These are phyloP conservation scores for Penicillium mononematosum DNA, from an alignment of 495 filamentous ascomycete genomes.

Conservation along the genomic window DNA sequence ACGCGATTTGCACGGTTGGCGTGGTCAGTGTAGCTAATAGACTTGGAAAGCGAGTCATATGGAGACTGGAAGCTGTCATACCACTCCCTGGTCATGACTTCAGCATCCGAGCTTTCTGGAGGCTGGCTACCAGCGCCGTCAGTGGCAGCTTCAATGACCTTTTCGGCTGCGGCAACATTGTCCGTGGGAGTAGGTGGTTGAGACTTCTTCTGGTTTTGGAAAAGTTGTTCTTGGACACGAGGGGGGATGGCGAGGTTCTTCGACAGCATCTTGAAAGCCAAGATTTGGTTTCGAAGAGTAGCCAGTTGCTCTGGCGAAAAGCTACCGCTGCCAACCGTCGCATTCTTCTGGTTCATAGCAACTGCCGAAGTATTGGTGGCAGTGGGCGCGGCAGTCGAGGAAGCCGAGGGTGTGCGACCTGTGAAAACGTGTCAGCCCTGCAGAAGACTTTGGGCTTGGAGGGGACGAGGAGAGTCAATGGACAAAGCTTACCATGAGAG, in stretches of 20 bases:
- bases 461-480: not conserved
- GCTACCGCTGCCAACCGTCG: slow-evolving; percentile 45
- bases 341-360: slow-evolving; percentile 38
- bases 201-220: slow-evolving; percentile 61
- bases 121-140: slow-evolving; percentile 38
- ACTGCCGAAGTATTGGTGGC: slow-evolving; percentile 14
- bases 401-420: slow-evolving; percentile 46
- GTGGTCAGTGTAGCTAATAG: slow-evolving; percentile 79
- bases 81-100: slow-evolving; percentile 36
- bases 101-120: slow-evolving; percentile 34
- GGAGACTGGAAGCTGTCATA: slow-evolving; percentile 69
- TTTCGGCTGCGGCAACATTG: slow-evolving; percentile 50
- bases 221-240: slow-evolving; percentile 72
- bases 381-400: slow-evolving; percentile 40
- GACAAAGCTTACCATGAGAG: slow-evolving; percentile 45
- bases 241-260: slow-evolving; percentile 76
- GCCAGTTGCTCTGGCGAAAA: slow-evolving; percentile 71
- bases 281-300: slow-evolving; percentile 72
- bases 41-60: slow-evolving; percentile 53
- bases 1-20: slow-evolving; percentile 65
- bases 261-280: slow-evolving; percentile 76
- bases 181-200: slow-evolving; percentile 60
- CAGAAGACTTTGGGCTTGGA: not conserved
- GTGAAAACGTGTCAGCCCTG: slow-evolving; percentile 9
- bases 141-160: slow-evolving; percentile 49